Conservation (phyloP, 768 basidiomycete species). For the Suillus brevipes region DNA sequence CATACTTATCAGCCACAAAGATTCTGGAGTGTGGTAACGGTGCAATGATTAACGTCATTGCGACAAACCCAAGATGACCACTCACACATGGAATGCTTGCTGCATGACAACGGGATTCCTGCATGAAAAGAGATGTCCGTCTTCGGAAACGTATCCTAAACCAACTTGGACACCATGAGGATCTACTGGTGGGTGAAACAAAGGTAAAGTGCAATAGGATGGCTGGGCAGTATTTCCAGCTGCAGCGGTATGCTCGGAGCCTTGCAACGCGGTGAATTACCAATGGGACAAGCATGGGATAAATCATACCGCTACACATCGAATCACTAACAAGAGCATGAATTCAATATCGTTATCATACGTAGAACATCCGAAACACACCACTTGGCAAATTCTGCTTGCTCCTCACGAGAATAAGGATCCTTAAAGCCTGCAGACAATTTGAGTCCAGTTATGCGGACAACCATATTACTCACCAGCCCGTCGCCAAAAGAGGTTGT, state of each 20-base stretch:
- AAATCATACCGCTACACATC: slow-evolving; percentile 46
- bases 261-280: slow-evolving; percentile 28
- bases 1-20: slow-evolving; percentile 54
- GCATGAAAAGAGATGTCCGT: slow-evolving; percentile 57
- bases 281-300: neutral
- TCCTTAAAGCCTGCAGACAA: slow-evolving; percentile 55
- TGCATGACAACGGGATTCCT: slow-evolving; percentile 52
- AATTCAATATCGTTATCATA: neutral
- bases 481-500: slow-evolving; percentile 56
- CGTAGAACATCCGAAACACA: neutral
- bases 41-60: neutral
- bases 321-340: slow-evolving; percentile 39
- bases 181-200: slow-evolving; percentile 47
- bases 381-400: slow-evolving; percentile 41
- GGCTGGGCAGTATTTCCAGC: slow-evolving; percentile 41
- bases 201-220: slow-evolving; percentile 54
- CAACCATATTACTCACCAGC: slow-evolving; percentile 40
- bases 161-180: slow-evolving; percentile 28
- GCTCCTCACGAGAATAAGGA: slow-evolving; percentile 59
- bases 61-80: slow-evolving; percentile 11
- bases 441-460: neutral
- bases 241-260: slow-evolving; percentile 48
- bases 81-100: slow-evolving; percentile 63
- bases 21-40: slow-evolving; percentile 33
- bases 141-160: slow-evolving; percentile 51